Evolutionary conservation across 805 yeast genomes (phyloP), one percentile per base, ranked within the genome.

Genomic region (Priceomyces haplophilus): DNA sequence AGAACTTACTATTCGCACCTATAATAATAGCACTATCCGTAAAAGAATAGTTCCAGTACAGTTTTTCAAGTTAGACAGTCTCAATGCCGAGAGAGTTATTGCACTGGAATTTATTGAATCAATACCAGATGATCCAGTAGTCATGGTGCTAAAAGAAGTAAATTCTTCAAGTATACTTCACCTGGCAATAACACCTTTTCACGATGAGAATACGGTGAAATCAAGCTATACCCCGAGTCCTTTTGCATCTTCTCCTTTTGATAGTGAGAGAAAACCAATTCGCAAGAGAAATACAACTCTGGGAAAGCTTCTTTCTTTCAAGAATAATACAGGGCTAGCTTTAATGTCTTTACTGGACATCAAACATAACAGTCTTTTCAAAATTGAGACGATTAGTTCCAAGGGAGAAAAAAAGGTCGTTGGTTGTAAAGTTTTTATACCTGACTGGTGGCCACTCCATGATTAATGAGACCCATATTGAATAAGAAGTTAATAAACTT

Each of bases 1-100:
- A 63, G 99, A 93, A 59, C 70, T 93, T 40, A 90, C 97, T 0
- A 88, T 90, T 13, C 76, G 99, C 53, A 84, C 97, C 0, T 83
- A 76, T 55, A 87, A 86, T 46, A 81, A 84, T 24, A 96, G 97
- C 3, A 77, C 82, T 1, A 78, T 90, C n/a, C 73, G 95, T 23
- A 89, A 90, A 54, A 70, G 98, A 42, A 68, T 88, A 2, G 78
- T 87, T 37, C 97, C 98, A 0, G 80, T 64, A 4, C 65, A 60
- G 41, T 67, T 69, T 36, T 65, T 59, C 31, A 55, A 47, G 7
- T 40, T 60, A 0, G 38, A 33, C 6, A 48, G 47, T 3, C 51
- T 38, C 12, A 33, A 34, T 10, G 15, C 44, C 12, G 39, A 46
- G 7, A 34, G 21, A 10, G 33, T 48, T 27, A 43, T 41, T 10